Base-by-base conservation (phyloP, 805 yeast species). In the Ogataea glucozyma region DNA sequence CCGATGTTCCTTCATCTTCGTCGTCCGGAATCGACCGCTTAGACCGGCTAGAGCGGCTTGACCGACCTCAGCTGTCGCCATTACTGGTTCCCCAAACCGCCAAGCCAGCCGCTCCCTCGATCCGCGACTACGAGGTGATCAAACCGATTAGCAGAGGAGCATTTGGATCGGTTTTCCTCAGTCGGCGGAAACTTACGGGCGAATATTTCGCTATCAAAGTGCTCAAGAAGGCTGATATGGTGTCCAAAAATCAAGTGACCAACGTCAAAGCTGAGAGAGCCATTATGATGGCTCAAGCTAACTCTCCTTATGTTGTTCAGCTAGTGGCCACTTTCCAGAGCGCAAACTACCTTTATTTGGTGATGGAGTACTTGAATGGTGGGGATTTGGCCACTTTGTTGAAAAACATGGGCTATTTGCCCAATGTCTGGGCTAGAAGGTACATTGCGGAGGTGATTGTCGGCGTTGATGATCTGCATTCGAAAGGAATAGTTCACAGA, bases 111-210 rank as follows among this genome's bases (percentile, higher is more conserved):
- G 66, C 72, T 3, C 93, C 95, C 0, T 81, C 88, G 2, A 88
- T 91, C 22, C 78, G 75, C 46, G 98, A 95, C 61, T 93, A 89
- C 63, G 96, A 88, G 54, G 78, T 93, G 22, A 70, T 93, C 43
- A 88, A 89, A 60, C 97, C 99, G 0, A 88, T 93, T 39, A 88
- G 96, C 57, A 87, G 88, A 58, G 99, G 99, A 31, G 99, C 99
- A 0, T 93, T 90, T 71, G 99, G 99, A 0, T 85, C 95, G 26
- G 99, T 93, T 2, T 93, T 82, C 62, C 71, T 93, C 7, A 90
- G 96, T 0, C 80, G 83, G 51, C 76, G 93, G 56, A 83, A 81
- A 54, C 64, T 85, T 10, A 91, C 97, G 0, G 97, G 97, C 4
- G 99, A 95, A 49, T 86, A 89, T 62, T 91, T 87, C 54, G 99